Conservation (phyloP, 192 early-diverging fungal genomes). For the Diversispora epigaea region DNA sequence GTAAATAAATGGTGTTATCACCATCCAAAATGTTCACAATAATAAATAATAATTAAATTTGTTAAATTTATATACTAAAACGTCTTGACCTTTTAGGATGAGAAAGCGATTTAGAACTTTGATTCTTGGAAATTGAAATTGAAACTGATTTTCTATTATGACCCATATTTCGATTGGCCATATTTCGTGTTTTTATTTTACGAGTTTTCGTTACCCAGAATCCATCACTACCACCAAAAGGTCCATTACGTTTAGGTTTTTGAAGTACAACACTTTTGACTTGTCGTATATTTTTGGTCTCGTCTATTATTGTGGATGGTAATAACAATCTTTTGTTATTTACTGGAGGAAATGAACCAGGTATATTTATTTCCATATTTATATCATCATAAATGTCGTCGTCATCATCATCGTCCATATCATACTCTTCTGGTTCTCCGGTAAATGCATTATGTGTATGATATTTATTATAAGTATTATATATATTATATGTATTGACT, state of each 20-base stretch:
- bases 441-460: background rate
- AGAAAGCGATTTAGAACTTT: constrained; percentile 7
- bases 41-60: background rate
- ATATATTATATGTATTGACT: too few species aligned
- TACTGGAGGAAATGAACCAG: constrained; percentile 27
- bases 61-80: constrained; percentile 25
- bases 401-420: background rate
- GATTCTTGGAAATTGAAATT: constrained; percentile 15
- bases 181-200: constrained; percentile 18
- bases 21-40: constrained; percentile 15
- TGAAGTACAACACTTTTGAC: constrained; percentile 26
- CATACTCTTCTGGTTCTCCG: background rate
- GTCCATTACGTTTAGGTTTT: constrained; percentile 24
- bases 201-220: constrained; percentile 26
- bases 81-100: constrained; percentile 6
- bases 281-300: constrained; percentile 11
- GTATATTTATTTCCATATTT: constrained; percentile 21
- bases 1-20: background rate
- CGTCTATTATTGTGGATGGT: background rate
- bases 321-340: background rate
- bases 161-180: background rate
- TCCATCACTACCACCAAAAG: constrained; percentile 29
- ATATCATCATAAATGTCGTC: background rate
- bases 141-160: constrained; percentile 5
- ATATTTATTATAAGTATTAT: background rate